These are phyloP conservation scores for Neurospora pannonica DNA, from an alignment of 495 filamentous ascomycete genomes.

Conservation along the genomic window DNA sequence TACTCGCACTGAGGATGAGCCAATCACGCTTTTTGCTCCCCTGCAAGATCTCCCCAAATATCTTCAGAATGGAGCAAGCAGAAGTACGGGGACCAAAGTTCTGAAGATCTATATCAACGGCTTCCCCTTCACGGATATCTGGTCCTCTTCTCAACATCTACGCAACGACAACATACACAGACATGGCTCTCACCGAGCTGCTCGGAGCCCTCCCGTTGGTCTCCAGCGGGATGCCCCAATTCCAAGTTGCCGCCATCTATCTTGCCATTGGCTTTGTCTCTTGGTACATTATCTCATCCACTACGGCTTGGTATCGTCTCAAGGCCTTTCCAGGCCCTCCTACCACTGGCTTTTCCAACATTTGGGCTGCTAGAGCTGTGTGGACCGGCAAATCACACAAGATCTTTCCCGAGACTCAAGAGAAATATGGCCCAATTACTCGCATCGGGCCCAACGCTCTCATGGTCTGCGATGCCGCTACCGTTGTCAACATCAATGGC, in stretches of 20 bases:
- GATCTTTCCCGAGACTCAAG: conserved; percentile 7
- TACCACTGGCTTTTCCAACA: conserved; percentile 12
- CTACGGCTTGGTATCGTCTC: conserved; percentile 10
- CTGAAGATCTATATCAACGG: not conserved
- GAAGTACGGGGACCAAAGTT: not conserved
- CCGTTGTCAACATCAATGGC: conserved; percentile 14
- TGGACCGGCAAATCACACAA: not conserved
- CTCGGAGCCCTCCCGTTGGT: not conserved
- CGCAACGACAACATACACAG: not conserved
- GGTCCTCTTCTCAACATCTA: not conserved
- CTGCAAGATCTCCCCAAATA: not conserved
- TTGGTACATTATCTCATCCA: conserved; percentile 3
- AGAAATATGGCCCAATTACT: conserved; percentile 36
- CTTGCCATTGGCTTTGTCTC: not conserved
- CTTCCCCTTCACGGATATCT: not conserved
- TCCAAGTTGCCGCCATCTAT: not conserved
- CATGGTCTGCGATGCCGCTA: conserved; percentile 21
- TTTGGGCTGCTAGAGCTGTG: conserved; percentile 1
- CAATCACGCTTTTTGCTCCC: not conserved
- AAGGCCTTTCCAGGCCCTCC: conserved; percentile 14
- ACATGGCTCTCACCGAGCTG: not conserved
- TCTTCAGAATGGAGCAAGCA: not conserved
- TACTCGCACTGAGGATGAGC: not conserved
- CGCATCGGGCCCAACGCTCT: conserved; percentile 29
- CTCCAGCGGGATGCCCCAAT: not conserved